Conservation (phyloP, 164 flowering plant species). For the Cinnamomum micranthum region DNA sequence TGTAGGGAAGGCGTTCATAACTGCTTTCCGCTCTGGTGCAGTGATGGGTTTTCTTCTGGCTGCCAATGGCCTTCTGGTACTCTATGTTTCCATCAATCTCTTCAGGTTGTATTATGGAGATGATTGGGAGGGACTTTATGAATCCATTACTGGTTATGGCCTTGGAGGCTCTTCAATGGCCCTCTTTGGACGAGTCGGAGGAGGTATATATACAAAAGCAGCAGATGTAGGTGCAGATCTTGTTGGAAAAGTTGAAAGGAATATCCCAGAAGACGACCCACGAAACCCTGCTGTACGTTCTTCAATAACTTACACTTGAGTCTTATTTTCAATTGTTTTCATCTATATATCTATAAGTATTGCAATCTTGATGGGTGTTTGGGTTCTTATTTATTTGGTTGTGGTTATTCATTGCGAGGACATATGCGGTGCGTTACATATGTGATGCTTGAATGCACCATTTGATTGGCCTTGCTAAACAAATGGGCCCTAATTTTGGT, state of each 20-base stretch:
- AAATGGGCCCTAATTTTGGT: background rate
- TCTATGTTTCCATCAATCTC: conserved; percentile 18
- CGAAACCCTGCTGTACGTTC: conserved; percentile 19
- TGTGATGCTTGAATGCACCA: background rate
- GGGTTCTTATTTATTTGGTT: background rate
- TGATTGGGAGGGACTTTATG: conserved; percentile 24
- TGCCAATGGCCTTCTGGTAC: conserved; percentile 23
- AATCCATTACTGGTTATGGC: conserved; percentile 23
- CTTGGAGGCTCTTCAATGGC: conserved; percentile 25
- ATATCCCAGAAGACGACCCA: conserved; percentile 22
- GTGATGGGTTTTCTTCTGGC: conserved; percentile 25
- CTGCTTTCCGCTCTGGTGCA: conserved; percentile 21
- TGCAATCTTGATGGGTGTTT: background rate
- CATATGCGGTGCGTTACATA: too few species aligned
- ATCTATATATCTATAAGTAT: background rate
- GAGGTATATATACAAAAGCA: conserved; percentile 21
- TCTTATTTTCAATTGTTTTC: background rate
- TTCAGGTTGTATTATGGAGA: conserved; percentile 19
- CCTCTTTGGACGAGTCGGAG: conserved; percentile 23
- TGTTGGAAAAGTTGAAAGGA: conserved; percentile 22
- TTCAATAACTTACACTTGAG: background rate
- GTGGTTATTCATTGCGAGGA: background rate
- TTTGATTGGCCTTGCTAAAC: background rate
- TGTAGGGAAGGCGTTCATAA: conserved; percentile 19
- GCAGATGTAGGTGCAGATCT: conserved; percentile 25